Percentiles rank a stretch among this genome's conserved stretches.
These are phyloP conservation scores for Phanerodontia chrysosporium DNA, from an alignment of 768 basidiomycete species.

Conservation along the genomic window DNA sequence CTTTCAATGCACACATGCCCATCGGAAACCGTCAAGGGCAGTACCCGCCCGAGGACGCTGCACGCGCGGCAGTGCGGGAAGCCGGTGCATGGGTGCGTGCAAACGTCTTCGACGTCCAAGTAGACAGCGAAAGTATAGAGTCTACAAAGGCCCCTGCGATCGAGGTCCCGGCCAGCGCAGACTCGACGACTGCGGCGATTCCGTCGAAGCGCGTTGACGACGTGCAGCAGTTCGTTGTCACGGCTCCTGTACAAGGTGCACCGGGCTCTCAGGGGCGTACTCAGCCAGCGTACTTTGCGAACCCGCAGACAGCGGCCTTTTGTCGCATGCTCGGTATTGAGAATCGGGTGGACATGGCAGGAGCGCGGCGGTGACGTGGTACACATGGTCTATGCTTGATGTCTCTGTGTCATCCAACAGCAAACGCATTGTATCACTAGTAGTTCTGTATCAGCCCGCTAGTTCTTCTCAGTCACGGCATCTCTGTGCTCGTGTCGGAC, in stretches of 20 bases:
- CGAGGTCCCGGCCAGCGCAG: background rate
- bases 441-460: no score
- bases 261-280: slow-evolving; percentile 30
- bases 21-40: slow-evolving; percentile 40
- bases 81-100: slow-evolving; percentile 66
- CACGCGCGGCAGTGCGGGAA: slow-evolving; percentile 47
- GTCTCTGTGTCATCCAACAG: no score
- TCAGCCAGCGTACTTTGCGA: slow-evolving; percentile 65
- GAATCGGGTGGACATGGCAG: slow-evolving; percentile 48
- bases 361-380: background rate
- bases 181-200: background rate
- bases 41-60: slow-evolving; percentile 56
- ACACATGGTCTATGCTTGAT: background rate
- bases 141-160: background rate
- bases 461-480: no score
- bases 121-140: slow-evolving; percentile 3
- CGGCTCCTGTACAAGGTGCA: slow-evolving; percentile 52
- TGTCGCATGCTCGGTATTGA: slow-evolving; percentile 74
- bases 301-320: slow-evolving; percentile 88
- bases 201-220: slow-evolving; percentile 39
- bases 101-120: slow-evolving; percentile 40
- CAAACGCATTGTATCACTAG: no score
- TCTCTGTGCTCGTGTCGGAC: no score
- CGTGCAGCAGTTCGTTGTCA: slow-evolving; percentile 65
- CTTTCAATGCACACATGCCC: slow-evolving; percentile 78